Base-by-base conservation (phyloP, 345 rosid species). In the Psidium guajava region DNA sequence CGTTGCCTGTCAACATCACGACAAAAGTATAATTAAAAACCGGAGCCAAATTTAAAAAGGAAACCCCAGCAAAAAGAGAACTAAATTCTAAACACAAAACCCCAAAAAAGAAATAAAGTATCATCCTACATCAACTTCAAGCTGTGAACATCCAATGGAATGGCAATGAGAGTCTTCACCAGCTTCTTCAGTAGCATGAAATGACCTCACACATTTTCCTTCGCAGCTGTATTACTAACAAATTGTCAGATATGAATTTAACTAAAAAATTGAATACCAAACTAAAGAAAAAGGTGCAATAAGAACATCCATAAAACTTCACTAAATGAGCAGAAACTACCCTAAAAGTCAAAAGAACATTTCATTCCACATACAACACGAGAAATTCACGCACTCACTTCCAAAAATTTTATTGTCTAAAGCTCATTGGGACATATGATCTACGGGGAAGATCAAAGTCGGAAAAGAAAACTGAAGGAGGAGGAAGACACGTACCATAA, bases 201-300 rank as follows among this genome's bases (percentile, higher is more conserved):
- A 44, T 44, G 47, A 44, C 47, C 99, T 91, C 94, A 97, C 53
- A 89, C 98, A 95, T 86, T 88, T 93, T 74, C 95, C 97, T 16
- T 97, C 98, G 88, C 97, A 94, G 44, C 80, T 89, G 82, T 74
- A 82, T 84, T 56, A 55, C 36, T 73, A 54, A 84, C 51, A 51
- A 84, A 40, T 27, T 18, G 86, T 80, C 8, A 24, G 28, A 49
- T 27, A 51, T 28, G 44, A 42, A 64, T 28, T 64, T 64, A 64
- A 64, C 44, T 64, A 22, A 14, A 18, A 28, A 50, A 21, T 51
- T 25, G 44, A 22, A 64, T 32, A 32, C 75, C 75, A 64, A 28
- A 64, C 75, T 64, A 55, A 53, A 56, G 42, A 18, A 40, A 6
- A 56, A 40, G 73, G 20, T 56, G 27, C 49, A 56, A 32, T 83